phyloP scores from a whole-genome alignment of 352 stramenopile species.

The Lagenidium sp. region DNA sequence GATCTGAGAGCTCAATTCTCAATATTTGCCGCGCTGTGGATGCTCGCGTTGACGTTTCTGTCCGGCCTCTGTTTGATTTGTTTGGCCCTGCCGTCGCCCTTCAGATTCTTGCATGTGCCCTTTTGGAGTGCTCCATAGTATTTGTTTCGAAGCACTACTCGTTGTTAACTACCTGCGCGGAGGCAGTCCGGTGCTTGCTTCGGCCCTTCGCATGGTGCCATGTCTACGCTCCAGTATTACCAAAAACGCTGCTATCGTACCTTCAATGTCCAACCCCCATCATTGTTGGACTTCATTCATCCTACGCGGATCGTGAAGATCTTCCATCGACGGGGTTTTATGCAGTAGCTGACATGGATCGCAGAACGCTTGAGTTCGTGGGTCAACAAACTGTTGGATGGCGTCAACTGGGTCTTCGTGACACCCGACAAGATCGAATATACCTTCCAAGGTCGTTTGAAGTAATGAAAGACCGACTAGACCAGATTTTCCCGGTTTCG shows the following conservation, averaged over 20 bases:
- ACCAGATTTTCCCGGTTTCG: background rate
- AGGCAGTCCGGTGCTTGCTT: constrained; percentile 78
- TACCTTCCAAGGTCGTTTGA: constrained; percentile 1
- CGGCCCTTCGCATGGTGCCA: constrained; percentile 87
- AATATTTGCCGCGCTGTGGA: constrained; percentile 30
- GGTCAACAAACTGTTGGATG: constrained; percentile 43
- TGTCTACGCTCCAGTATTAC: constrained; percentile 82
- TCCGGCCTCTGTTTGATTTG: constrained; percentile 55
- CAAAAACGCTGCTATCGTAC: constrained; percentile 77
- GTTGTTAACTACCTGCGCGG: constrained; percentile 68
- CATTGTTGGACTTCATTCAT: constrained; percentile 77
- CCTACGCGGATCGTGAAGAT: constrained; percentile 44
- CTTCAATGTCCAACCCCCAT: constrained; percentile 88
- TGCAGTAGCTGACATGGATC: constrained; percentile 65
- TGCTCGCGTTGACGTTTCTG: constrained; percentile 51
- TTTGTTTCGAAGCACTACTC: constrained; percentile 80
- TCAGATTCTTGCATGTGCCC: constrained; percentile 69
- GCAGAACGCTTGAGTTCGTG: constrained; percentile 61
- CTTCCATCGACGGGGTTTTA: constrained; percentile 63
- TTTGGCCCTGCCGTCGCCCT: constrained; percentile 59
- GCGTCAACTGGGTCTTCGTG: constrained; percentile 37
- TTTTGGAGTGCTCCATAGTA: constrained; percentile 85
- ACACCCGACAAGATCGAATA: constrained; percentile 6
- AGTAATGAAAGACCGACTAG: background rate
- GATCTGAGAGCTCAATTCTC: constrained; percentile 30